Base-by-base conservation (phyloP, 2,329 filamentous ascomycete species). In the Talaromyces sp. region DNA sequence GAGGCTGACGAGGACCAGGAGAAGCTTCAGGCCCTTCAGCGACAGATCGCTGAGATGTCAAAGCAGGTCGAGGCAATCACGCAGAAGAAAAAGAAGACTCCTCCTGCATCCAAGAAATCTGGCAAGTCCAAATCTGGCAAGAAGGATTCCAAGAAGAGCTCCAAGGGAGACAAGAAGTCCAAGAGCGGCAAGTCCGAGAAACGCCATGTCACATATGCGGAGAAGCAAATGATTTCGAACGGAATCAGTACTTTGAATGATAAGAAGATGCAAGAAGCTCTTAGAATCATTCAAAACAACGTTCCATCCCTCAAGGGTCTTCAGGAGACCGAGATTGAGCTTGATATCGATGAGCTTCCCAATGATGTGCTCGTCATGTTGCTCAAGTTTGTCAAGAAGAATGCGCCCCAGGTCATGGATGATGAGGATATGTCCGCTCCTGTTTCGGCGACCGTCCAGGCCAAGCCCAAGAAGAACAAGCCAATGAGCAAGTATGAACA, bases 181-280 rank as follows among this genome's bases (percentile, higher is more conserved):
- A 80, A 78, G 64, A 59, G 67, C 15, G 68, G 73, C 36, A 82
- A 78, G 67, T 74, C 74, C 0, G 84, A 82, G 67, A 88, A 86
- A 72, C 85, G 85, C 63, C 86, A 91, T 73, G 87, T 92, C 53
- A 89, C 87, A 7, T 86, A 89, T 66, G 84, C 89, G 3, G 93
- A 99, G 79, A 98, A 98, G 82, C 92, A 95, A 65, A 87, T 93
- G 69, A 96, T 99, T 65, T 94, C 92, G 1, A 89, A 90, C 66
- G 91, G 91, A 15, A 95, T 97, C 69, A 91, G 89, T 71, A 89
- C 89, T 68, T 87, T 98, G 65, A 89, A 93, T 19, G 89, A 90
- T 59, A 83, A 84, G n/a, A 88, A 92, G 70, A 90, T 97, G 73
- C 86, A 89, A 59, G 87, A 88, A 70, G 92, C 94, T 0, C 91